Base-by-base conservation (phyloP, 1,139 yeast genomes). In the Geotrichum fermentans region DNA sequence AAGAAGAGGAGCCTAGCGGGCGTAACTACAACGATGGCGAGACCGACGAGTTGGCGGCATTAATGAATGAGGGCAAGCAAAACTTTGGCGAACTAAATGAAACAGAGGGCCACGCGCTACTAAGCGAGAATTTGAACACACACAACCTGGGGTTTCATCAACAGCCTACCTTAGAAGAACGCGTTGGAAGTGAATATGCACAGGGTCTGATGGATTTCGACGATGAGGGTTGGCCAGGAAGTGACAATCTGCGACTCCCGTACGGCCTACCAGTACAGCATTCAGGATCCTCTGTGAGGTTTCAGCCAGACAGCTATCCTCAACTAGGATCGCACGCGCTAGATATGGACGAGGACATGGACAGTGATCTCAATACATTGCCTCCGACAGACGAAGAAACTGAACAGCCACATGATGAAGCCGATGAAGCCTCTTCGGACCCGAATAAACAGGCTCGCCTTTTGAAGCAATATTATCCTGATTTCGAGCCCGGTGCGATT, bases 401-500 rank as follows among this genome's bases (percentile, higher is more conserved):
- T 5, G 24, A 20, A 7, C 18, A 32, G 13, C 36, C 14, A 29
- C 43, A 40, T 17, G 30, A 40, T 7, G 28, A 21, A 32, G 30
- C 18, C 3, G 13, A 26, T 8, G 4, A 18, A 16, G 24, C 38
- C 18, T 8, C 17, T 14, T 16, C n/a, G 28, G 39, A 36, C n/a
- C 24, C 39, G 13, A 28, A 18, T n/a, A 36, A 13, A 21, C 17
- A 21, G 17, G 39, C 39, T 4, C 29, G 39, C 7, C 28, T 36
- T 2, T 36, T 36, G 28, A 21, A 36, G 24, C 55, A 56, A 32
- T 79, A 78, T 59, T 86, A 75, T 59, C 95, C 95, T 0, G 72
- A 77, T 2, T 87, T 82, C 62, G 70, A 73, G 44, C 70, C 70
- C 16, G 73, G 78, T 38, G 72, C 75, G 42, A 77, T 82, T 1